Percentiles rank a stretch among this genome's conserved stretches.
Evolutionary conservation across 257 asterid species (phyloP).

Genomic region (Solanum arcanum): DNA sequence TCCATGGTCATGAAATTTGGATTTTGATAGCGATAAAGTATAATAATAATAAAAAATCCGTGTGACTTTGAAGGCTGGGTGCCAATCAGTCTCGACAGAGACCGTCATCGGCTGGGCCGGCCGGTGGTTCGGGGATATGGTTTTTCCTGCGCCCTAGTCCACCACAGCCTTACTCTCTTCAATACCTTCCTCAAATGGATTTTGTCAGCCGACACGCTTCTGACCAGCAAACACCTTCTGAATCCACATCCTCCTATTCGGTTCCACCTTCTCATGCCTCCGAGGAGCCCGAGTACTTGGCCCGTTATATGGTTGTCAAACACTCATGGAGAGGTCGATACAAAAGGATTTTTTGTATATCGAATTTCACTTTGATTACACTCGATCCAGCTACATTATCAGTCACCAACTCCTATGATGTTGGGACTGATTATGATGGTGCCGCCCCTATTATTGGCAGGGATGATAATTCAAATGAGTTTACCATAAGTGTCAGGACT

Average conservation of each 20-base stretch:
- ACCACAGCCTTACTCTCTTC: constrained; percentile 70
- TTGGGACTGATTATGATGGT: constrained; percentile 71
- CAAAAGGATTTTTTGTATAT: constrained; percentile 81
- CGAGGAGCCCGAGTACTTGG: constrained; percentile 88
- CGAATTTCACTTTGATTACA: constrained; percentile 49
- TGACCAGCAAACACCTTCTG: constrained; percentile 8
- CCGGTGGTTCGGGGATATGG: constrained; percentile 84
- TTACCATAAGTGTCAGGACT: constrained; percentile 69
- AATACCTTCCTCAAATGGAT: constrained; percentile 83
- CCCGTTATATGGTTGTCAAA: constrained; percentile 72
- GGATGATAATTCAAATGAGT: constrained; percentile 74
- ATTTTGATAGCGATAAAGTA: background rate
- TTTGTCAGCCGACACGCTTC: constrained; percentile 55
- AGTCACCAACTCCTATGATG: constrained; percentile 84
- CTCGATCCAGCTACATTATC: constrained; percentile 71
- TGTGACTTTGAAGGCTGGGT: constrained; percentile 73
- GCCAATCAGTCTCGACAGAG: constrained; percentile 94
- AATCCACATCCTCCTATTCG: constrained; percentile 22
- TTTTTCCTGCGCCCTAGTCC: constrained; percentile 59
- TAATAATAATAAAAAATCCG: no score
- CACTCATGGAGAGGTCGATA: constrained; percentile 99
- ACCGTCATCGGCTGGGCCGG: constrained; percentile 73
- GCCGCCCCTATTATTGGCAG: constrained; percentile 81
- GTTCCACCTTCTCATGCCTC: constrained; percentile 14
- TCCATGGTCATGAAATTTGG: constrained; percentile 12